These are phyloP conservation scores for Irpex sp. DNA, from an alignment of 1,284 basidiomycete species.

Conservation along the genomic window DNA sequence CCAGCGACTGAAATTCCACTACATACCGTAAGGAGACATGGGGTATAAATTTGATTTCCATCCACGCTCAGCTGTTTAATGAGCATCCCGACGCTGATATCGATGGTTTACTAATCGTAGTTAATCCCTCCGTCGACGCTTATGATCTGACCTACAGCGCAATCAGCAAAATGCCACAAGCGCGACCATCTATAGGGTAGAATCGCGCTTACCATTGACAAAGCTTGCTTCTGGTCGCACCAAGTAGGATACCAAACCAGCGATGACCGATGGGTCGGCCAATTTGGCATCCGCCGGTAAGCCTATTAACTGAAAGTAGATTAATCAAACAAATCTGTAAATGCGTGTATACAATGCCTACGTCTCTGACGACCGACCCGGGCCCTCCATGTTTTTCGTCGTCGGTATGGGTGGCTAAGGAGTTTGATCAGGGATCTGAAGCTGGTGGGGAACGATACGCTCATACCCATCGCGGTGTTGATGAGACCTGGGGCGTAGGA, in stretches of 20 bases:
- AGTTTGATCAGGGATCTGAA: not conserved
- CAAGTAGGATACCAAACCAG: constrained; percentile 13
- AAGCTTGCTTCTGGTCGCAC: constrained; percentile 13
- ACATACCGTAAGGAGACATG: no score
- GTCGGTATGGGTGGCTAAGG: not conserved
- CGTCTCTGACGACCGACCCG: constrained; percentile 3
- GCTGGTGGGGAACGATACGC: not conserved
- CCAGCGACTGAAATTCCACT: no score
- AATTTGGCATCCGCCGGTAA: not conserved
- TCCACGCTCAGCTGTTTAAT: not conserved
- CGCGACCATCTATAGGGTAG: not conserved
- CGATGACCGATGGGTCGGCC: constrained; percentile 8
- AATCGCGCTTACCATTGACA: constrained; percentile 6
- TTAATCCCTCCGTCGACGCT: not conserved
- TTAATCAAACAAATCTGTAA: not conserved
- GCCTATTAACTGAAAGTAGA: not conserved
- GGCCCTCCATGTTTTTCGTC: not conserved
- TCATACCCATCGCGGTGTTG: constrained; percentile 15
- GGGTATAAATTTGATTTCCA: not conserved
- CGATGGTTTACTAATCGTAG: not conserved
- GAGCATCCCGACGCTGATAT: not conserved
- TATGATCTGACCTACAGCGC: not conserved
- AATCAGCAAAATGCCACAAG: not conserved
- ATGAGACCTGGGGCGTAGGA: constrained; percentile 18
- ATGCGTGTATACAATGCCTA: not conserved